Conservation (phyloP, 495 filamentous ascomycete species). For the Geoglossum glabrum region DNA sequence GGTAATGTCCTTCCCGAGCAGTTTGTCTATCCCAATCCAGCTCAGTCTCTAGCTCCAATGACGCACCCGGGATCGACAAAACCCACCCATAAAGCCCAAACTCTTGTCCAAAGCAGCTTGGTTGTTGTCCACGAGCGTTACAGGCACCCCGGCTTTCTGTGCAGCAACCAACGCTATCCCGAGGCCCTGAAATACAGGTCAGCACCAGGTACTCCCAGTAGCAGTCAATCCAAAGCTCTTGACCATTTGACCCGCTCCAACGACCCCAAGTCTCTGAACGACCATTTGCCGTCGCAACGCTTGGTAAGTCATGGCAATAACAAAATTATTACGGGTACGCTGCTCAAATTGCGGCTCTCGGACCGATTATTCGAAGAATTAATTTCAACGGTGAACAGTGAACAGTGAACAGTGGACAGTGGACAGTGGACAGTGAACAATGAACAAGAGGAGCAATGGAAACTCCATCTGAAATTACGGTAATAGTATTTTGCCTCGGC, state of each 20-base stretch:
- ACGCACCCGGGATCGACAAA: neutral
- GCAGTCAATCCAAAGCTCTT: slow-evolving; percentile 1
- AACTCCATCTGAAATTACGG: neutral
- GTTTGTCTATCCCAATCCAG: slow-evolving; percentile 39
- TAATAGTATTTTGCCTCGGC: too few species aligned
- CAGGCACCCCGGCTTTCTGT: slow-evolving; percentile 61
- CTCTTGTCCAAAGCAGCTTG: slow-evolving; percentile 82
- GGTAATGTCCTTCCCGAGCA: slow-evolving; percentile 76
- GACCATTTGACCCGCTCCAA: slow-evolving; percentile 96
- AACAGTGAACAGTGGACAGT: too few species aligned
- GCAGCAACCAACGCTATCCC: slow-evolving; percentile 93
- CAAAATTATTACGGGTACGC: neutral
- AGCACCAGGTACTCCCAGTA: neutral
- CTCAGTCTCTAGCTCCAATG: neutral
- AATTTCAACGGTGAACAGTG: too few species aligned
- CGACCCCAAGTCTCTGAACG: slow-evolving; percentile 54
- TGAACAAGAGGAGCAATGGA: too few species aligned
- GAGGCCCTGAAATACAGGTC: slow-evolving; percentile 42
- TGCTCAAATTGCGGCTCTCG: neutral
- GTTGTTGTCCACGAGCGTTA: slow-evolving; percentile 70
- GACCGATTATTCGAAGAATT: too few species aligned
- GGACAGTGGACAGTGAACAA: too few species aligned
- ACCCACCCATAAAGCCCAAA: slow-evolving; percentile 64
- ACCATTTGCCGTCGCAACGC: neutral
- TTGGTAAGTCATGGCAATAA: neutral